Evolutionary conservation across 2,329 filamentous ascomycete species (phyloP).

Genomic region (Xylaria multiplex): DNA sequence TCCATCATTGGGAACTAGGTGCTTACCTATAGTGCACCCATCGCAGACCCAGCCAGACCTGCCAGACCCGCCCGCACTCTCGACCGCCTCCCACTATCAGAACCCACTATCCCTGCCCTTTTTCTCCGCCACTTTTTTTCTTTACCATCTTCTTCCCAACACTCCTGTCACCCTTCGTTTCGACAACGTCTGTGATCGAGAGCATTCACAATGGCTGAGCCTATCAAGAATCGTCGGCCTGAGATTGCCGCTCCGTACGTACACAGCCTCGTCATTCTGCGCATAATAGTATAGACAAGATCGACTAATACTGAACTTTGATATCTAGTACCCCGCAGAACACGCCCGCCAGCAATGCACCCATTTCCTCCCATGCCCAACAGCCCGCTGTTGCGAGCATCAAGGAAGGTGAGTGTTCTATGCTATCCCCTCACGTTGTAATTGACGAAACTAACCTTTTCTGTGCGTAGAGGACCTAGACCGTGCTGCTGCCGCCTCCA

Average conservation of each 20-base stretch:
- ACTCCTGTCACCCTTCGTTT: conserved; percentile 40
- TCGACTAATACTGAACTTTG: conserved; percentile 50
- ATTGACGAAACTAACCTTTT: conserved; percentile 38
- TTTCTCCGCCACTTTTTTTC: conserved; percentile 44
- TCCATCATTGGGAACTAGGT: neutral
- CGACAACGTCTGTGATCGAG: conserved; percentile 38
- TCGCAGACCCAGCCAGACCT: conserved; percentile 17
- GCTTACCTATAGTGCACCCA: neutral
- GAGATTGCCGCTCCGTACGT: conserved; percentile 70
- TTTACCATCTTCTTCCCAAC: conserved; percentile 38
- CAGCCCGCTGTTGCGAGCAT: conserved; percentile 94
- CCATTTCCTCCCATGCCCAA: conserved; percentile 96
- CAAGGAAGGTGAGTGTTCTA: conserved; percentile 81
- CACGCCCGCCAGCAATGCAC: conserved; percentile 93
- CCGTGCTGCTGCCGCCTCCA: conserved; percentile 83
- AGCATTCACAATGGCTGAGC: conserved; percentile 66
- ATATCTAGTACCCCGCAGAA: conserved; percentile 91
- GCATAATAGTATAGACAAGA: conserved; percentile 34
- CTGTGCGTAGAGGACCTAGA: conserved; percentile 82
- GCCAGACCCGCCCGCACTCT: conserved; percentile 37
- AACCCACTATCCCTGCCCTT: conserved; percentile 42
- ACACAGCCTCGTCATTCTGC: conserved; percentile 37
- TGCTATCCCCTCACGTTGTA: neutral
- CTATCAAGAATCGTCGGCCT: conserved; percentile 71
- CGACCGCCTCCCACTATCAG: conserved; percentile 40